These are phyloP conservation scores for Cudoniella acicularis DNA, from an alignment of 495 filamentous ascomycete genomes.

Conservation along the genomic window DNA sequence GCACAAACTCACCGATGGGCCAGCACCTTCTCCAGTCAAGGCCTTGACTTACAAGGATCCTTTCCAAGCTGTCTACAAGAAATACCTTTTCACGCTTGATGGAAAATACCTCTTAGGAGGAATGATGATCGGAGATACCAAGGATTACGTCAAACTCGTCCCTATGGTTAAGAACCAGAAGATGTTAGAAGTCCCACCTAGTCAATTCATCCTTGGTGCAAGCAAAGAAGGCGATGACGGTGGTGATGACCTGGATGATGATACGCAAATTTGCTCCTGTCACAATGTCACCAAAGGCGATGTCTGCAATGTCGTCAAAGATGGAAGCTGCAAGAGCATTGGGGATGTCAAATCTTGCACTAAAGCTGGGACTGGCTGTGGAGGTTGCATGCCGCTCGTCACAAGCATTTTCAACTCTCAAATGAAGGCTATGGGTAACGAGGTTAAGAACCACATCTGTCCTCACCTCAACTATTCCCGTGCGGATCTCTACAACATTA, in stretches of 20 bases:
- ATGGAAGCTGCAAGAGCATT: slow-evolving; percentile 75
- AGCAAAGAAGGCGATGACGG: slow-evolving; percentile 67
- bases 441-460: slow-evolving; percentile 86
- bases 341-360: slow-evolving; percentile 91
- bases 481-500: slow-evolving; percentile 86
- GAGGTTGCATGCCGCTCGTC: slow-evolving; percentile 90
- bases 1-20: slow-evolving; percentile 51
- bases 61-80: slow-evolving; percentile 93
- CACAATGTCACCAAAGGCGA: slow-evolving; percentile 94
- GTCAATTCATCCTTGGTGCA: slow-evolving; percentile 80
- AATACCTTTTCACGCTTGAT: slow-evolving; percentile 89
- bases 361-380: slow-evolving; percentile 92
- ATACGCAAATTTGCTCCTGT: slow-evolving; percentile 92
- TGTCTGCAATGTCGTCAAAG: slow-evolving; percentile 68
- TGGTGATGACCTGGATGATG: slow-evolving; percentile 56
- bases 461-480: slow-evolving; percentile 84
- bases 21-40: slow-evolving; percentile 55
- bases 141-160: slow-evolving; percentile 90
- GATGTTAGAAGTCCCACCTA: slow-evolving; percentile 74
- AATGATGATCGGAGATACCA: slow-evolving; percentile 98
- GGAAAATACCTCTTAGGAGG: slow-evolving; percentile 91
- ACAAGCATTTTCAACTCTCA: slow-evolving; percentile 91
- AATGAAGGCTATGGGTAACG: slow-evolving; percentile 85
- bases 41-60: slow-evolving; percentile 91
- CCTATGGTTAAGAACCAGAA: slow-evolving; percentile 92